Percentiles rank a stretch among this genome's conserved stretches.
phyloP scores from a whole-genome alignment of 2,329 filamentous ascomycete species.

The Pseudonectria buxi region DNA sequence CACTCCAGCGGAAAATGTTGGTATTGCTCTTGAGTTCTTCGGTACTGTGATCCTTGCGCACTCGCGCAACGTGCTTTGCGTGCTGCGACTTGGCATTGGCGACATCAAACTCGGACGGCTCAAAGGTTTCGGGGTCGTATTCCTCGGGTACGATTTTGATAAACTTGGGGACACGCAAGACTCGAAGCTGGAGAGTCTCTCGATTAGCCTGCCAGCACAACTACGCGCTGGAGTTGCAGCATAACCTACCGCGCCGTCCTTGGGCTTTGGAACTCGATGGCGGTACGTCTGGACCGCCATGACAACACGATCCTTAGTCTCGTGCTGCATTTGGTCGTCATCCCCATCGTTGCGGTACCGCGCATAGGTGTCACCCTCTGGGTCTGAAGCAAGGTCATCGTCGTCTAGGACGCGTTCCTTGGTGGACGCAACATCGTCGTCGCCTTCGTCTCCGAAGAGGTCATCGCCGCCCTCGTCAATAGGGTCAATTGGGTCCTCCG shows the following conservation, averaged over 20 bases:
- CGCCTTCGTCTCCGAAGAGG: conserved; percentile 54
- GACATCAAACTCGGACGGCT: conserved; percentile 50
- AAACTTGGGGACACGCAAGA: conserved; percentile 66
- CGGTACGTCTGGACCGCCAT: conserved; percentile 60
- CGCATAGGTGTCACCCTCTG: conserved; percentile 36
- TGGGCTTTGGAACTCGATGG: conserved; percentile 63
- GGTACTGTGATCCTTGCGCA: conserved; percentile 60
- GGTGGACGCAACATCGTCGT: conserved; percentile 51
- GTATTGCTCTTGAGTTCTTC: conserved; percentile 67
- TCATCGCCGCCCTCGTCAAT: conserved; percentile 53
- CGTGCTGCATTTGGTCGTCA: conserved; percentile 37
- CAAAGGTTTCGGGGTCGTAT: conserved; percentile 61
- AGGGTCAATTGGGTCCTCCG: conserved; percentile 46
- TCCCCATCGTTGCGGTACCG: conserved; percentile 39
- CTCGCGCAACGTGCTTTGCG: conserved; percentile 61
- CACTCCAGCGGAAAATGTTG: conserved; percentile 69
- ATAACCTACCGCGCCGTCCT: conserved; percentile 58
- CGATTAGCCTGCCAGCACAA: too few species aligned
- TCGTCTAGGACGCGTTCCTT: conserved; percentile 60
- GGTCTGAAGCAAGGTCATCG: conserved; percentile 49
- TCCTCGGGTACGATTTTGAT: conserved; percentile 61
- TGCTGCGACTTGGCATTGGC: conserved; percentile 47
- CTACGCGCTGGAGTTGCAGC: too few species aligned
- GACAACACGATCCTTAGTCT: conserved; percentile 49
- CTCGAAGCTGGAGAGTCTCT: conserved; percentile 48